These are phyloP conservation scores for Aspergillus sclerotioniger DNA, from an alignment of 495 filamentous ascomycete genomes.

Conservation along the genomic window DNA sequence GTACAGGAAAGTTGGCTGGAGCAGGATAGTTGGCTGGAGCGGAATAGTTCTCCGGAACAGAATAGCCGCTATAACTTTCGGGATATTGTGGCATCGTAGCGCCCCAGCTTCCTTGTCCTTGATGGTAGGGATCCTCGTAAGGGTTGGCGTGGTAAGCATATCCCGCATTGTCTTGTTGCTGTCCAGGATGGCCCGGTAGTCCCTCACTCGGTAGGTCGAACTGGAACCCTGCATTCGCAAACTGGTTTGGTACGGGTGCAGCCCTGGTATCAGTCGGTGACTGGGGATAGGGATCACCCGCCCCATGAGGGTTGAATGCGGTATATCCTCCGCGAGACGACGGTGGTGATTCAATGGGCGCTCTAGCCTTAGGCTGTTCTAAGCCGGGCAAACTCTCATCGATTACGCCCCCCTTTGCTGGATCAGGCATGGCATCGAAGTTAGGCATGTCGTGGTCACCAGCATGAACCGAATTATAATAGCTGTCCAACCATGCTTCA, in stretches of 20 bases:
- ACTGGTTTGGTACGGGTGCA: slow-evolving; percentile 50
- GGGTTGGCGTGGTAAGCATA: slow-evolving; percentile 13
- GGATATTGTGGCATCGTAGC: slow-evolving; percentile 15
- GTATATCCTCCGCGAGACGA: slow-evolving; percentile 30
- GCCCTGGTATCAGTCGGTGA: slow-evolving; percentile 67
- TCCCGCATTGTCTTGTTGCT: slow-evolving; percentile 30
- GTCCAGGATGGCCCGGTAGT: slow-evolving; percentile 40
- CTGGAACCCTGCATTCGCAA: slow-evolving; percentile 50
- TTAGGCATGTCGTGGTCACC: slow-evolving; percentile 65
- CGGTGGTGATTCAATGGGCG: slow-evolving; percentile 19
- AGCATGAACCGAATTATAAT: slow-evolving; percentile 32
- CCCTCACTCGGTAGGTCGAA: slow-evolving; percentile 69
- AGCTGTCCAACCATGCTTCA: slow-evolving; percentile 41
- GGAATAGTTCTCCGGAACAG: slow-evolving; percentile 6
- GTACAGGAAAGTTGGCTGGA: too few species aligned
- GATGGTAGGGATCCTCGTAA: slow-evolving; percentile 13
- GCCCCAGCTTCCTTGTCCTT: slow-evolving; percentile 10
- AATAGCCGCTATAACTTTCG: slow-evolving; percentile 8
- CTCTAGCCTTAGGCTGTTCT: slow-evolving; percentile 29
- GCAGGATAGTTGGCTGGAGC: too few species aligned
- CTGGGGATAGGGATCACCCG: slow-evolving; percentile 48
- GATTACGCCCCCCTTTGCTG: slow-evolving; percentile 36
- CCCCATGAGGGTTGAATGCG: slow-evolving; percentile 35
- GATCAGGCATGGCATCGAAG: slow-evolving; percentile 63
- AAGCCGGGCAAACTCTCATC: slow-evolving; percentile 54